Evolutionary conservation across 768 basidiomycete species (phyloP), one percentile per base, ranked within the genome.

Genomic region (Pleurotus pulmonarius): DNA sequence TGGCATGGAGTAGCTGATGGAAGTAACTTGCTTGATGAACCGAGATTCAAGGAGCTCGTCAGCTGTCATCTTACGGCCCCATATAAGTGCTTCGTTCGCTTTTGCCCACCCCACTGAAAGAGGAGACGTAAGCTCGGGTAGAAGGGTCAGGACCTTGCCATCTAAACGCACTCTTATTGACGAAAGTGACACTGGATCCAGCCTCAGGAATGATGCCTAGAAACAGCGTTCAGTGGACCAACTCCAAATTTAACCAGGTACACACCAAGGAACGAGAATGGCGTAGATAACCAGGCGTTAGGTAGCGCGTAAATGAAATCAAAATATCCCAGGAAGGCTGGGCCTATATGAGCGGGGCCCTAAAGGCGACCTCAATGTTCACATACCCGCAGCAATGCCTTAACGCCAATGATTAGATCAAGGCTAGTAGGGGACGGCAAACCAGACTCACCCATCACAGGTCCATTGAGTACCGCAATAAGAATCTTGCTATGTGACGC

Each of bases 251-350:
- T 34, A 11, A 11, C 29, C n/a, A 13, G 20, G 13, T 45, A 60
- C 62, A 7, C 11, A 78, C 83, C 87, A 18, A 90, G 66, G 61
- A 87, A 86, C 0, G 86, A 77, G 64, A 90, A 90, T 0, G 86
- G 87, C 0, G 83, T 75, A 37, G 81, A 80, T 3, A 90, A 65
- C 82, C 84, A 90, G 0, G 73, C 78, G 56, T 75, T 72, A 2
- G 84, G 82, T 58, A 88, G 66, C 22, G 81, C 76, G 60, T 87
- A 90, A 24, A 90, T 83, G 60, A 90, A 87, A 67, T 90, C 88
- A 58, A 88, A 88, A 57, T 86, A 80, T 1, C 87, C 86, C n/a
- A 87, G 69, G 62, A 83, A 81, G 2, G 82, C 87, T 86, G 59
- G 22, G 49, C 22, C 18, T 47, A 25, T 51, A n/a, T 37, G n/a